Base-by-base conservation (phyloP, 2,329 filamentous ascomycete genomes). In the Trichoderma polysporum region DNA sequence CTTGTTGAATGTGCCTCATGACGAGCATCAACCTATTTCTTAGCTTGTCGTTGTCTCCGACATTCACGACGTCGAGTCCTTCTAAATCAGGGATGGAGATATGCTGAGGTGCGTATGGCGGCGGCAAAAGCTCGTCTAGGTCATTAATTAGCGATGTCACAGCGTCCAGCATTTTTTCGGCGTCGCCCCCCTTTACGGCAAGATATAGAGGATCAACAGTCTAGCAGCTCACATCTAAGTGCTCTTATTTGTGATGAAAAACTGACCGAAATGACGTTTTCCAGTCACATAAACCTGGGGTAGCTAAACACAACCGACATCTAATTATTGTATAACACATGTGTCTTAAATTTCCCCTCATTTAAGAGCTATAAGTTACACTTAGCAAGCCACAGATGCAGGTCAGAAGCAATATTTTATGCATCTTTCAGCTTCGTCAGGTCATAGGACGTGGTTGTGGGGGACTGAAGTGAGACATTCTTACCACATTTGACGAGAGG, bases 141-240 rank as follows among this genome's bases (percentile, higher is more conserved):
- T n/a, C n/a, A n/a, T n/a, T n/a, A n/a, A n/a, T n/a, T n/a, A n/a
- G n/a, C n/a, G n/a, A n/a, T n/a, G n/a, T n/a, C n/a, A n/a, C n/a
- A n/a, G n/a, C n/a, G n/a, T n/a, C n/a, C n/a, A n/a, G n/a, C n/a
- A n/a, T n/a, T n/a, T n/a, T n/a, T n/a, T n/a, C n/a, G n/a, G n/a
- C n/a, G n/a, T n/a, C n/a, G n/a, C n/a, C n/a, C n/a, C n/a, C n/a
- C n/a, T n/a, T n/a, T n/a, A n/a, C n/a, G n/a, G n/a, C n/a, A n/a
- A n/a, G n/a, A n/a, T n/a, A n/a, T n/a, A n/a, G n/a, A n/a, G n/a
- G 9, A 22, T 0, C 1, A 22, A 8, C 2, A 5, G 10, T 12
- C 8, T 19, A 45, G 9, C 2, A 45, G n/a, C 4, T 12, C 0
- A 19, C 5, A 3, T 22, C 41, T 22, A 8, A 22, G 12, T 19